Conservation (phyloP, 2,329 filamentous ascomycete species). For the Colletotrichum sp. region DNA sequence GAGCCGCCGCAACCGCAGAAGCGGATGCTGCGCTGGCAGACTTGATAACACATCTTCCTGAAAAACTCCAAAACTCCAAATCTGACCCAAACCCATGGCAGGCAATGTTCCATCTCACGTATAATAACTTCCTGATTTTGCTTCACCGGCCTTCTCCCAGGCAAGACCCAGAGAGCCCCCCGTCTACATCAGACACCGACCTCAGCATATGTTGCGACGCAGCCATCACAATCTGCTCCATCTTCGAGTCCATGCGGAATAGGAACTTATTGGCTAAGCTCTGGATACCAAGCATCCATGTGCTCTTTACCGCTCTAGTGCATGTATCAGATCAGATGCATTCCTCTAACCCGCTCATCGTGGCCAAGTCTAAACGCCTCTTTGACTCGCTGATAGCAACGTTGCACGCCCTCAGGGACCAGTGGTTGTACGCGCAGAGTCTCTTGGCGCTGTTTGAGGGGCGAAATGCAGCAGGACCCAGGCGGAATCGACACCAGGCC, state of each 20-base stretch:
- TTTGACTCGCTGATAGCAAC: constrained; percentile 33
- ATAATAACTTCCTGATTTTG: constrained; percentile 38
- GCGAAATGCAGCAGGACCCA: background rate
- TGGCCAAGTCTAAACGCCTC: constrained; percentile 31
- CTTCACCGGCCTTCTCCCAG: constrained; percentile 34
- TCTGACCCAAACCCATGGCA: constrained; percentile 30
- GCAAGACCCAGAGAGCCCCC: background rate
- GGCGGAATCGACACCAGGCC: background rate
- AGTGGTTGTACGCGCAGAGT: constrained; percentile 37
- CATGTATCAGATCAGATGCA: constrained; percentile 30
- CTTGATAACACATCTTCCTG: constrained; percentile 32
- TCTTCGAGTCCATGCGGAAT: constrained; percentile 31
- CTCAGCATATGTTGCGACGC: constrained; percentile 35
- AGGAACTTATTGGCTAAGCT: constrained; percentile 26
- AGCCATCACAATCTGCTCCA: constrained; percentile 28
- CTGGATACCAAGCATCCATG: constrained; percentile 32
- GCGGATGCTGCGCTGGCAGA: constrained; percentile 35
- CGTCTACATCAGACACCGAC: constrained; percentile 25
- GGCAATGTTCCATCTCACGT: constrained; percentile 36
- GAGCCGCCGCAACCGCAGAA: constrained; percentile 28
- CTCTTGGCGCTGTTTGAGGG: constrained; percentile 33
- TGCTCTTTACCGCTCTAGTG: constrained; percentile 35
- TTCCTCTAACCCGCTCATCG: constrained; percentile 33
- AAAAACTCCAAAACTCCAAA: constrained; percentile 26
- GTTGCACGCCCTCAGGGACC: constrained; percentile 28